Evolutionary conservation across 176 grass and related monocot genomes (phyloP).

Genomic region (Cenchrus purpureus): DNA sequence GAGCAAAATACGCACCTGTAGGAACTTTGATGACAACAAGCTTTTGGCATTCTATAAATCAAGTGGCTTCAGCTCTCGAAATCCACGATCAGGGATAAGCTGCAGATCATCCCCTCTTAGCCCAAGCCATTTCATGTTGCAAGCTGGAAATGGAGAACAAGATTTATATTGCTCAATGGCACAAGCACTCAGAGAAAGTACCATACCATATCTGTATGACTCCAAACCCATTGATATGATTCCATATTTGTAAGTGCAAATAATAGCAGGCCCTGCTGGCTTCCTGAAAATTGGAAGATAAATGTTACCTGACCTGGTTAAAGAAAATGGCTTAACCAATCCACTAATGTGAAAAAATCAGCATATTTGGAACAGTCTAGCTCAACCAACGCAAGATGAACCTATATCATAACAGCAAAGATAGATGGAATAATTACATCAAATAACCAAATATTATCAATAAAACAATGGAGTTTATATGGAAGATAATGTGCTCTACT

Average conservation of each 20-base stretch:
- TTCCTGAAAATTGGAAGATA: constrained; percentile 66
- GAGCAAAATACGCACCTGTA: constrained; percentile 59
- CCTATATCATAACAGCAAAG: constrained; percentile 49
- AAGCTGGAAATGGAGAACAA: constrained; percentile 67
- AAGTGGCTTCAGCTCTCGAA: constrained; percentile 69
- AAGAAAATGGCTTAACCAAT: constrained; percentile 67
- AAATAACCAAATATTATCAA: constrained; percentile 4
- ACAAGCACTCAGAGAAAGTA: constrained; percentile 28
- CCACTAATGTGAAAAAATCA: constrained; percentile 75
- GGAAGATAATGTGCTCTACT: neutral
- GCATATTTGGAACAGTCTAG: constrained; percentile 71
- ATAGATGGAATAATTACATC: constrained; percentile 5
- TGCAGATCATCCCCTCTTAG: constrained; percentile 78
- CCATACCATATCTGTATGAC: constrained; percentile 96
- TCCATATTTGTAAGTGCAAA: constrained; percentile 96
- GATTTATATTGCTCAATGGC: neutral
- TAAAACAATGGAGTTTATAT: constrained; percentile 1
- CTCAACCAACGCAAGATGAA: constrained; percentile 77
- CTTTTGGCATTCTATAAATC: constrained; percentile 81
- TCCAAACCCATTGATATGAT: constrained; percentile 91
- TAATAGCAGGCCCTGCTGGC: constrained; percentile 90
- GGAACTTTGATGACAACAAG: constrained; percentile 75
- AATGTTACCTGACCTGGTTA: constrained; percentile 15
- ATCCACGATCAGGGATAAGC: constrained; percentile 67
- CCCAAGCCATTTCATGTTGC: constrained; percentile 96